Evolutionary conservation across 805 yeast species (phyloP).

Genomic region (Candida endomychidarum): DNA sequence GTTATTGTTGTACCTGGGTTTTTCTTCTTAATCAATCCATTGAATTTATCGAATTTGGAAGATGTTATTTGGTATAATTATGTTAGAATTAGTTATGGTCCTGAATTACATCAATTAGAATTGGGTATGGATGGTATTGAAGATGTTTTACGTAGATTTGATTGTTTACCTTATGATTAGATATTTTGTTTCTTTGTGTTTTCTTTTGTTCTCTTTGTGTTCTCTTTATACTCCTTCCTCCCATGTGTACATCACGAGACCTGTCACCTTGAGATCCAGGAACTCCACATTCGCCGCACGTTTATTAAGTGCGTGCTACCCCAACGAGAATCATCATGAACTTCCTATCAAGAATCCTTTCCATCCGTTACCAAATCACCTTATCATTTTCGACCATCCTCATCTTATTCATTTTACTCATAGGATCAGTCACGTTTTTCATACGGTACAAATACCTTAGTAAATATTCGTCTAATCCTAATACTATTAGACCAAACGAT

Average conservation of each 20-base stretch:
- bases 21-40: constrained; percentile 60
- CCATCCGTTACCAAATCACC: constrained; percentile 50
- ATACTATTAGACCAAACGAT: constrained; percentile 7
- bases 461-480: constrained; percentile 46
- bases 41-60: constrained; percentile 44
- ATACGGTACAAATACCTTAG: constrained; percentile 66
- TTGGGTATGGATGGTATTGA: constrained; percentile 64
- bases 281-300: no score
- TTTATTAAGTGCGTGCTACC: constrained; percentile 6
- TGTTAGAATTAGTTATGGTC: constrained; percentile 61
- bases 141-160: constrained; percentile 43
- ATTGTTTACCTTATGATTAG: constrained; percentile 43
- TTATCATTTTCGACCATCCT: constrained; percentile 50
- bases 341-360: constrained; percentile 16
- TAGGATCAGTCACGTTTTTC: constrained; percentile 42
- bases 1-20: constrained; percentile 64
- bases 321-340: constrained; percentile 6
- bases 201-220: not conserved
- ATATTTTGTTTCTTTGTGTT: constrained; percentile 4
- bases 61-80: constrained; percentile 61
- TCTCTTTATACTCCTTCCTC: not conserved
- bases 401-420: constrained; percentile 26
- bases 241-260: no score
- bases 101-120: constrained; percentile 49
- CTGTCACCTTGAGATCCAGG: no score